A percentile compares a stretch with the other conserved stretches of the same genome.
Conservation (phyloP, 2,329 filamentous ascomycete genomes). For the Scedosporium aurantiacum region DNA sequence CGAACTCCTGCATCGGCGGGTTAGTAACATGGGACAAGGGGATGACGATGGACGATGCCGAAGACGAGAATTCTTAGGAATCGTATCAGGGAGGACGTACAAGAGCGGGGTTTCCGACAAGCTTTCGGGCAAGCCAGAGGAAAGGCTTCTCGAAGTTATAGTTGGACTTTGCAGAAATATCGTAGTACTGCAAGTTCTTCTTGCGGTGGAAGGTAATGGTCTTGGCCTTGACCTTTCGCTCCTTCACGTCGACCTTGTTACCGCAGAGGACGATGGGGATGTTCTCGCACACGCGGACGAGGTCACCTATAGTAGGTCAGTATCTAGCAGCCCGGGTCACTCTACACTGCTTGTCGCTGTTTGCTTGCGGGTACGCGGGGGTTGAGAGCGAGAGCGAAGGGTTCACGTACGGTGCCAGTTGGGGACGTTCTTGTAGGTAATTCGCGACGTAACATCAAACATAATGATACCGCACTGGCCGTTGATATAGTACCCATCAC, state of each 20-base stretch:
- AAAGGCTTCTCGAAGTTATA: constrained; percentile 99
- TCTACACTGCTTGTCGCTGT: background rate
- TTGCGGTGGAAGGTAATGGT: constrained; percentile 99
- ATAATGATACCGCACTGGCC: constrained; percentile 99
- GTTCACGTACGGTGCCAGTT: constrained; percentile 94
- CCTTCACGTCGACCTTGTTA: constrained; percentile 99
- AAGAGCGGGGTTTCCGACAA: constrained; percentile 74
- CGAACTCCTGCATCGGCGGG: constrained; percentile 62
- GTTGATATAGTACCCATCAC: constrained; percentile 99
- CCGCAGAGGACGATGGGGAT: constrained; percentile 96
- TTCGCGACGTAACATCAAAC: constrained; percentile 98
- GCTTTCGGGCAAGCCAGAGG: constrained; percentile 97
- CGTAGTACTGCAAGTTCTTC: constrained; percentile 99
- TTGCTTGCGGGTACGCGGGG: background rate
- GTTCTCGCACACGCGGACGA: constrained; percentile 98
- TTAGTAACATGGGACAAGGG: constrained; percentile 15
- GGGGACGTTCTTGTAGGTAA: constrained; percentile 99
- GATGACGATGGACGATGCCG: constrained; percentile 1
- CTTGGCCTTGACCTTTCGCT: constrained; percentile 99
- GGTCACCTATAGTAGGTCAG: constrained; percentile 54
- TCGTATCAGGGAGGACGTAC: constrained; percentile 7
- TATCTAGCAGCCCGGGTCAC: constrained; percentile 14
- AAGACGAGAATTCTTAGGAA: background rate
- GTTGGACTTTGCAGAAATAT: constrained; percentile 99
- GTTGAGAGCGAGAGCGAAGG: background rate